These are phyloP conservation scores for Verticillium zaregamsianum DNA, from an alignment of 2,329 filamentous ascomycete species.

Conservation along the genomic window DNA sequence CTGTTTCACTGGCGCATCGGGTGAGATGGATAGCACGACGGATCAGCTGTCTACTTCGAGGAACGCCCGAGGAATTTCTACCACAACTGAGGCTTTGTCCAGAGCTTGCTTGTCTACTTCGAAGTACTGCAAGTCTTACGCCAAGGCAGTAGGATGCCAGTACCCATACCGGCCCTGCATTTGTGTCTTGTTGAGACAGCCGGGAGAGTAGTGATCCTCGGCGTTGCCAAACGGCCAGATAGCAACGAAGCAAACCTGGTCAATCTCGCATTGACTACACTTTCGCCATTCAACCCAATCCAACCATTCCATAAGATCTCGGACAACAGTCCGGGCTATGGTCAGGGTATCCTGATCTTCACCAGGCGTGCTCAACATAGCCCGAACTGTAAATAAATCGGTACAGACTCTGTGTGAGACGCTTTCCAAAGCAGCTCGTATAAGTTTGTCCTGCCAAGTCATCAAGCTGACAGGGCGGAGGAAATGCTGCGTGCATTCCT, in stretches of 20 bases:
- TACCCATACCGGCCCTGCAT: neutral
- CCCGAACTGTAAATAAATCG: neutral
- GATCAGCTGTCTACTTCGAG: too few species aligned
- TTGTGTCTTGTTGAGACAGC: conserved; percentile 8
- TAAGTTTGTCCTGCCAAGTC: conserved; percentile 5
- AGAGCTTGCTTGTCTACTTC: too few species aligned
- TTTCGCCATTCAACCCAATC: conserved; percentile 59
- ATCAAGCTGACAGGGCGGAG: conserved; percentile 23
- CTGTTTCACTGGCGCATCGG: too few species aligned
- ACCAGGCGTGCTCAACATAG: neutral
- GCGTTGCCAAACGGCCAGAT: conserved; percentile 58
- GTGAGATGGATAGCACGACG: too few species aligned
- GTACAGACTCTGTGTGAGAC: neutral
- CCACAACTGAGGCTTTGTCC: too few species aligned
- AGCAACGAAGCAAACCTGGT: conserved; percentile 57
- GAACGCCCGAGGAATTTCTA: too few species aligned
- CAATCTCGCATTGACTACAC: conserved; percentile 45
- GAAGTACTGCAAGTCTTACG: too few species aligned
- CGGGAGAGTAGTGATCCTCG: conserved; percentile 43
- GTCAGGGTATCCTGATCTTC: neutral
- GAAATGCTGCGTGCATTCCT: conserved; percentile 44
- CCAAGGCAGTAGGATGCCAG: neutral
- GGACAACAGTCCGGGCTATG: neutral
- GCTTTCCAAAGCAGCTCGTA: neutral
- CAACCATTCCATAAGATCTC: conserved; percentile 22